A percentile compares a stretch with the other conserved stretches of the same genome.
Conservation (phyloP, 2,329 filamentous ascomycete genomes). For the Fusarium sp. region DNA sequence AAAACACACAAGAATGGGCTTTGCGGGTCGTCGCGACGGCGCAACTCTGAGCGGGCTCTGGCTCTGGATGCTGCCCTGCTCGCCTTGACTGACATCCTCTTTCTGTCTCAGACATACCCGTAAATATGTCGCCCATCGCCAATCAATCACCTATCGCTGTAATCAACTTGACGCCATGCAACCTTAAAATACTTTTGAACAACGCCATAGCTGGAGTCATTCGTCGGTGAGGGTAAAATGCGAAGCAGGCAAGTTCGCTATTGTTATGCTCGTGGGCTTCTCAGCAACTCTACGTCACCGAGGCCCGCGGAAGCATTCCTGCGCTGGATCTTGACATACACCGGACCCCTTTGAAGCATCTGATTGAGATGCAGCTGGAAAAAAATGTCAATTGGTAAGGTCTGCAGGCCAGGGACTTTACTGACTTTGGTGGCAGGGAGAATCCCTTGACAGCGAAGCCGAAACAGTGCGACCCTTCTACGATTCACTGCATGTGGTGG, state of each 20-base stretch:
- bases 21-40: constrained; percentile 44
- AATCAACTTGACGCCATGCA: constrained; percentile 47
- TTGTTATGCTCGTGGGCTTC: background rate
- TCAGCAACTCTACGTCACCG: background rate
- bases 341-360: background rate
- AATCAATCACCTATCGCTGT: constrained; percentile 48
- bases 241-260: background rate
- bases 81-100: constrained; percentile 46
- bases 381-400: constrained; percentile 26
- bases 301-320: background rate
- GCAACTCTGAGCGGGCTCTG: constrained; percentile 40
- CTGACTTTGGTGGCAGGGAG: constrained; percentile 31
- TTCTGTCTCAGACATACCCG: constrained; percentile 47
- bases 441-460: background rate
- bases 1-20: constrained; percentile 41
- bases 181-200: constrained; percentile 28
- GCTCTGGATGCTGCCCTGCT: constrained; percentile 28
- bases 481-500: background rate
- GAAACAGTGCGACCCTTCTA: background rate
- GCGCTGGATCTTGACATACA: background rate
- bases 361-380: background rate
- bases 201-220: constrained; percentile 14
- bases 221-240: background rate
- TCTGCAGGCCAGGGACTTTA: constrained; percentile 24
- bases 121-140: constrained; percentile 49